phyloP scores from a whole-genome alignment of 768 basidiomycete genomes.

The Rhizopogon roseolus region DNA sequence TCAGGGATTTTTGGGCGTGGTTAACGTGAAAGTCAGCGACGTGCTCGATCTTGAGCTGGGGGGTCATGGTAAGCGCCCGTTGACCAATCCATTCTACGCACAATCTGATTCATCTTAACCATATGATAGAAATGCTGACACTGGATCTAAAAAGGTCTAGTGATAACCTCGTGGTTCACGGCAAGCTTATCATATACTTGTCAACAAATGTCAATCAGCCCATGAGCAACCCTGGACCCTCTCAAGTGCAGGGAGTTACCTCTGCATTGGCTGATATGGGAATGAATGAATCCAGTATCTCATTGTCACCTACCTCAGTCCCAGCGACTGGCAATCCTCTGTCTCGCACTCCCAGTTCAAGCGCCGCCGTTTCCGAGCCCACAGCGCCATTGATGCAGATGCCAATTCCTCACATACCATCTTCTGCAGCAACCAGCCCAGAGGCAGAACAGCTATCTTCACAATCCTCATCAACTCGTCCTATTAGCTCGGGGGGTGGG shows the following conservation, averaged over 20 bases:
- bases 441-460: conserved; percentile 25
- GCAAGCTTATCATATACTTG: conserved; percentile 94
- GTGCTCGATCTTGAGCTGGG: conserved; percentile 89
- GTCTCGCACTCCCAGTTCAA: conserved; percentile 65
- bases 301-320: conserved; percentile 46
- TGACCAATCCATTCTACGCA: conserved; percentile 1
- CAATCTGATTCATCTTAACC: neutral
- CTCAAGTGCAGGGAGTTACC: conserved; percentile 57
- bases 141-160: conserved; percentile 98
- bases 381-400: conserved; percentile 34
- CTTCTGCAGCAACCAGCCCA: conserved; percentile 18
- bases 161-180: conserved; percentile 95
- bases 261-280: conserved; percentile 58
- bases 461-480: conserved; percentile 26
- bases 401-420: conserved; percentile 29
- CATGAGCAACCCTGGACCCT: conserved; percentile 79
- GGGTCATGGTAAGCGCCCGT: conserved; percentile 72
- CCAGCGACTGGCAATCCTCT: conserved; percentile 35
- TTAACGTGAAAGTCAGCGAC: conserved; percentile 90
- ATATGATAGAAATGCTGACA: conserved; percentile 82
- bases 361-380: conserved; percentile 48
- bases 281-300: conserved; percentile 53
- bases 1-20: conserved; percentile 97
- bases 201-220: conserved; percentile 87
- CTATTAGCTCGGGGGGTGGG: conserved; percentile 30